phyloP scores from a whole-genome alignment of 2,329 filamentous ascomycete genomes.

The Didymosphaeria variabile region DNA sequence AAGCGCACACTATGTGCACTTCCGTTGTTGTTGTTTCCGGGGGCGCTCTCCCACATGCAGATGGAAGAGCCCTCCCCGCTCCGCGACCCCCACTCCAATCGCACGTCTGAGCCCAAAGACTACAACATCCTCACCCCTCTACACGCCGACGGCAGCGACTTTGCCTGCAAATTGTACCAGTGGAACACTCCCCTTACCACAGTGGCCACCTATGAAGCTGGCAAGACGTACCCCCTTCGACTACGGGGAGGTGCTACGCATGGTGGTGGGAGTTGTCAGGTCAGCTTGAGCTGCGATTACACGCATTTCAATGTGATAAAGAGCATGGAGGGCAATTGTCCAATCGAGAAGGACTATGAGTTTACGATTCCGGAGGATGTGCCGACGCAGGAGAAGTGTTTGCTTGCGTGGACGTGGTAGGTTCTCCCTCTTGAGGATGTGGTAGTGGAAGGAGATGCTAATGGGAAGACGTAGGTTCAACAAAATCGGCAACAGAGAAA shows the following conservation, averaged over 20 bases:
- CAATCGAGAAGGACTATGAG: slow-evolving; percentile 62
- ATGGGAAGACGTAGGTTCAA: slow-evolving; percentile 62
- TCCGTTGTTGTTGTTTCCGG: slow-evolving; percentile 28
- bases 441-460: slow-evolving; percentile 24
- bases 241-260: slow-evolving; percentile 69
- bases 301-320: slow-evolving; percentile 75
- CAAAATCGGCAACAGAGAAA: slow-evolving; percentile 78
- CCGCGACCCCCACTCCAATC: slow-evolving; percentile 57
- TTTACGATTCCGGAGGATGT: slow-evolving; percentile 74
- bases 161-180: slow-evolving; percentile 78
- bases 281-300: slow-evolving; percentile 78
- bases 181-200: slow-evolving; percentile 60
- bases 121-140: slow-evolving; percentile 78
- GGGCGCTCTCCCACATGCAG: slow-evolving; percentile 60
- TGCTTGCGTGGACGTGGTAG: slow-evolving; percentile 74
- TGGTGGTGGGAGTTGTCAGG: slow-evolving; percentile 78
- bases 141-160: slow-evolving; percentile 67
- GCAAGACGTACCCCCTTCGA: slow-evolving; percentile 69
- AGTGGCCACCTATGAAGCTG: slow-evolving; percentile 69
- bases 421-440: neutral
- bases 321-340: slow-evolving; percentile 68
- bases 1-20: slow-evolving; percentile 32
- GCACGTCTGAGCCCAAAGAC: slow-evolving; percentile 61
- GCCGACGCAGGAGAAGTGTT: slow-evolving; percentile 63
- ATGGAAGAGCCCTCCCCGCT: slow-evolving; percentile 65